phyloP scores from a whole-genome alignment of 2,329 filamentous ascomycete species.

The Lasiodiplodia hormozganensis region DNA sequence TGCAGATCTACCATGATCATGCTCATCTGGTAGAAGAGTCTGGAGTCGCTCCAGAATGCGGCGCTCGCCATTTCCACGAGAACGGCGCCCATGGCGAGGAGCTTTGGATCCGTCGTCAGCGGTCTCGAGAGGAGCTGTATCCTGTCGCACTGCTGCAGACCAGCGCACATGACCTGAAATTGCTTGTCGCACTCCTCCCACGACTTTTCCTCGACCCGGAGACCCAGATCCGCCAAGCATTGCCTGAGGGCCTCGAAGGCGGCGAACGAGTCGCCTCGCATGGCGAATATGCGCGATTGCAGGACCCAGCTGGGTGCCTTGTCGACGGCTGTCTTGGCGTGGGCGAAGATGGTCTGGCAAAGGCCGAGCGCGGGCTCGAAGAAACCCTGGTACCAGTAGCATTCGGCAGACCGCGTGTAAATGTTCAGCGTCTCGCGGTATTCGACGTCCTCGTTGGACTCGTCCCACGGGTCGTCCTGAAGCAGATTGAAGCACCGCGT shows the following conservation, averaged over 20 bases:
- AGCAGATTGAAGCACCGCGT: conserved; percentile 78
- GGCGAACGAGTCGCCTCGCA: conserved; percentile 72
- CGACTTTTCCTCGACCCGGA: conserved; percentile 69
- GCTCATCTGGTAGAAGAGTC: conserved; percentile 75
- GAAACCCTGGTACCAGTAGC: conserved; percentile 79
- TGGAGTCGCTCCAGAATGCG: conserved; percentile 74
- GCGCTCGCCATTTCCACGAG: conserved; percentile 73
- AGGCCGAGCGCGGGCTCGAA: conserved; percentile 70
- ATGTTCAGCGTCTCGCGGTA: conserved; percentile 87
- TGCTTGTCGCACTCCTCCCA: conserved; percentile 80
- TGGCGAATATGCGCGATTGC: conserved; percentile 78
- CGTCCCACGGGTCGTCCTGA: conserved; percentile 79
- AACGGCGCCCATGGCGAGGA: conserved; percentile 72
- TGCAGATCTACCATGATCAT: conserved; percentile 72
- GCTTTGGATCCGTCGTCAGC: conserved; percentile 53
- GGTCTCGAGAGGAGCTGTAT: conserved; percentile 51
- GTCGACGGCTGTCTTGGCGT: conserved; percentile 75
- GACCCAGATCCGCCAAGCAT: conserved; percentile 72
- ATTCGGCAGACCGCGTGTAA: conserved; percentile 80
- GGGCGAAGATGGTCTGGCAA: conserved; percentile 72
- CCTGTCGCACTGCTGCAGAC: conserved; percentile 55
- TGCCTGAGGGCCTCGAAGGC: conserved; percentile 75
- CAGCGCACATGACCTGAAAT: conserved; percentile 62
- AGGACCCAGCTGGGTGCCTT: conserved; percentile 86
- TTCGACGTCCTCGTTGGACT: conserved; percentile 71